Base-by-base conservation (phyloP, 2,329 filamentous ascomycete species). In the Mycosphaerella sp. region DNA sequence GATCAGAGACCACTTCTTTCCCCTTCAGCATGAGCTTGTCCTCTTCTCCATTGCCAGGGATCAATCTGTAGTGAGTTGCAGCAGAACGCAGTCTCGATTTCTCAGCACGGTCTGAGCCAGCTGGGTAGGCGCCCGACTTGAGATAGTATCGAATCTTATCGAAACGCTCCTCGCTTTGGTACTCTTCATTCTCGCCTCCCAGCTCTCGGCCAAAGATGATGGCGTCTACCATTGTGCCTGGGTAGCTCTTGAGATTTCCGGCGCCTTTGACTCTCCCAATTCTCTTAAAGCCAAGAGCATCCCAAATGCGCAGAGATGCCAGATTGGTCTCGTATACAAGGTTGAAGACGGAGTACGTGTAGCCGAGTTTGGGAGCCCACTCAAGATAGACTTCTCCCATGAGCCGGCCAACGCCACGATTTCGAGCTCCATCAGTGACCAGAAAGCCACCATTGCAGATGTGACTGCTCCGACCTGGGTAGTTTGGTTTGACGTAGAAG, bases 111-210 rank as follows among this genome's bases (percentile, higher is more conserved):
- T 96, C 90, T 68, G 92, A 91, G 59, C 91, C 92, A 65, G 86
- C 85, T 56, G 93, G 93, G 71, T 98, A 97, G 71, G 91, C 89
- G 67, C 86, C 86, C 71, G 91, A 89, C 74, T 95, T 95, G 68
- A 97, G 83, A 73, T 97, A 97, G 77, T 88, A 97, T 67, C 91
- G 87, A 70, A 97, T 97, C 78, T 96, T 96, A 78, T 96, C 92
- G 77, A 97, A 97, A 64, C 93, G 88, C 75, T 96, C 91, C 77
- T 96, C 91, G 71, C 86, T 91, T 65, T 92, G 86, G 69, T 88
- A 85, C 70, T 93, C 88, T 69, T 93, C 89, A 64, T 80, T 81
- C 65, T 89, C 85, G 38, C 73, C 73, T 51, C 74, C 75, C 2
- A 79, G 67, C 57, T 83, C 80, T 23, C 81, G 74, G 5, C 90